These are phyloP conservation scores for Metschnikowia kofuensis DNA, from an alignment of 805 yeast species.

Conservation along the genomic window DNA sequence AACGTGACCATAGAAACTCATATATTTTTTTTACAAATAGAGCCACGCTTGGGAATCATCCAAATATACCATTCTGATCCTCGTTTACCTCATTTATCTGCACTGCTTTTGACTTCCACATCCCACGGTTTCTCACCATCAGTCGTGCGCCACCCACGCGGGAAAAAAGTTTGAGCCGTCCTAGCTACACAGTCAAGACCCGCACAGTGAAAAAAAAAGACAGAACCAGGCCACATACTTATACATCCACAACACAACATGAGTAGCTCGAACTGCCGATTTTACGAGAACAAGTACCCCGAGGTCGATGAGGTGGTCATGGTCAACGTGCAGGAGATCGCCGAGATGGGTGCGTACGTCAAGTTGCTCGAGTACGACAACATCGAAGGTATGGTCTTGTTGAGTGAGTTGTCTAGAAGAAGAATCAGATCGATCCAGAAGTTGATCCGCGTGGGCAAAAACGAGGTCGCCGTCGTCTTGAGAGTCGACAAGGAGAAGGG, in stretches of 20 bases:
- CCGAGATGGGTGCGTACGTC: conserved; percentile 99
- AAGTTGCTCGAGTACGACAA: conserved; percentile 94
- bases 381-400: conserved; percentile 97
- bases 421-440: conserved; percentile 98
- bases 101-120: too few species aligned
- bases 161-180: background rate
- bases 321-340: conserved; percentile 98
- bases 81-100: too few species aligned
- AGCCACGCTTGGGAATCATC: background rate
- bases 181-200: background rate
- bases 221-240: background rate
- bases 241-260: conserved; percentile 30
- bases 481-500: conserved; percentile 99
- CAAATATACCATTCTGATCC: background rate
- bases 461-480: conserved; percentile 95
- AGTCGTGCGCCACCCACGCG: conserved; percentile 8
- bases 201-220: background rate
- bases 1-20: too few species aligned
- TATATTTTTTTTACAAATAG: too few species aligned
- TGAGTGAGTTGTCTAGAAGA: conserved; percentile 95
- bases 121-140: background rate
- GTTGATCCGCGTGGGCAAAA: conserved; percentile 95
- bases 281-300: conserved; percentile 96
- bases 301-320: conserved; percentile 98
- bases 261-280: conserved; percentile 91